Evolutionary conservation across 495 filamentous ascomycete species (phyloP), one percentile per base, ranked within the genome.

Genomic region (Aspergillus coremiiformis): DNA sequence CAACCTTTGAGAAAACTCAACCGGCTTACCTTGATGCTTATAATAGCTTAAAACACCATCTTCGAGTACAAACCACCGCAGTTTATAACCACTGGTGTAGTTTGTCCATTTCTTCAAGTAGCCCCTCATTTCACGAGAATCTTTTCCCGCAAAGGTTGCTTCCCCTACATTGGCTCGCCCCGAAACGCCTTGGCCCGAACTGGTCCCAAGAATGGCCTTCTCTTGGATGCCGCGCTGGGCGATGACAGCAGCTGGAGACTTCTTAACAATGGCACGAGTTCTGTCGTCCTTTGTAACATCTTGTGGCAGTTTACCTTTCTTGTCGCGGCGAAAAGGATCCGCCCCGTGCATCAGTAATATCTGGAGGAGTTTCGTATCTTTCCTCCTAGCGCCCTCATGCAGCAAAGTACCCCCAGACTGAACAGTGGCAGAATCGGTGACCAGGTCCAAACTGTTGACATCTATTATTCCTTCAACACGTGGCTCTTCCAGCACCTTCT

Each of bases 71-170:
- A 98, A 98, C 90, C 92, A 98, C 43, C 93, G 79, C 47, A 98
- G 70, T 70, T 98, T 96, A 71, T 93, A 97, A 4, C 93, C 93
- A 61, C 83, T 89, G 8, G 91, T 89, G 66, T 98, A 98, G 60
- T 98, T 98, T 19, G 93, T 97, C 93, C 93, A 98, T 63, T 98
- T 98, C 67, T 96, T 96, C 51, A 98, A 73, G 65, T 97, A 98
- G 8, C 93, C 93, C 70, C 91, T 95, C 89, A 97, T 96, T 66
- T 97, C 93, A 39, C 90, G 81, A 9, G 85, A 83, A 54, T 98
- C 93, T 56, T 91, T 93, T 7, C 85, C 83, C 39, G 84, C 84
- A 49, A 90, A 70, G 8, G 74, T 66, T 23, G 77, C 74, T 55
- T 94, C 87, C 15, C 80, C 78, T 24, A 76, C 64, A 4, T 66